Base-by-base conservation (phyloP, 2,329 filamentous ascomycete species). In the Colletotrichum phormii region DNA sequence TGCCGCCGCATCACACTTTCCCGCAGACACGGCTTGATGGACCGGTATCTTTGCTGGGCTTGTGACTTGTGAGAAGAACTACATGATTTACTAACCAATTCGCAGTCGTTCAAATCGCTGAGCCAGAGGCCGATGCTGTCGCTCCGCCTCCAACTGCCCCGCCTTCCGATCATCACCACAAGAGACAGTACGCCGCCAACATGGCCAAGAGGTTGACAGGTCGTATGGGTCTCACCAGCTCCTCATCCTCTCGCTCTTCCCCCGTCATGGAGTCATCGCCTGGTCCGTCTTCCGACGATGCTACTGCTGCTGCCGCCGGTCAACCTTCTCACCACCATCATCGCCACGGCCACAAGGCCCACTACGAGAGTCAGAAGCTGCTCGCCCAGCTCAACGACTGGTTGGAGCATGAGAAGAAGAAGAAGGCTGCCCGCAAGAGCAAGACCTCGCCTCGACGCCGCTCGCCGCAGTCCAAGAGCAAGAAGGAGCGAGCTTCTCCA, bases 321-420 rank as follows among this genome's bases (percentile, higher is more conserved):
- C 77, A 76, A 18, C 74, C 75, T 31, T 71, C 76, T 37, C 80
- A 80, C 12, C 78, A 81, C 12, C 75, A 80, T 11, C 78, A 81
- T 12, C 75, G 78, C 15, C 79, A 81, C 70, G 80, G 78, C 22
- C 80, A 76, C n/a, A 74, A 81, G 66, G 83, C 86, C 67, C 81
- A 85, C 62, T 78, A 81, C 64, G 77, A 79, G 53, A 86, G 86
- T 64, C 86, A 91, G 76, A 89, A 87, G 75, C 82, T 97, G 8
- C 83, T 97, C 33, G 87, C 91, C 24, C 94, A 97, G 79, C 91
- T 98, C 15, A 88, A 90, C 31, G 91, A 94, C 75, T 98, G 96
- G 96, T 84, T 98, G 51, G 91, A 95, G 77, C 89, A 92, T 62
- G 95, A 98, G 82, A 93, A 92, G 79, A 83, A 86, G 37, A 94